Percentiles rank a stretch among this genome's conserved stretches.
phyloP scores from a whole-genome alignment of 1,284 basidiomycete genomes.

The Moesziomyces aphidis region DNA sequence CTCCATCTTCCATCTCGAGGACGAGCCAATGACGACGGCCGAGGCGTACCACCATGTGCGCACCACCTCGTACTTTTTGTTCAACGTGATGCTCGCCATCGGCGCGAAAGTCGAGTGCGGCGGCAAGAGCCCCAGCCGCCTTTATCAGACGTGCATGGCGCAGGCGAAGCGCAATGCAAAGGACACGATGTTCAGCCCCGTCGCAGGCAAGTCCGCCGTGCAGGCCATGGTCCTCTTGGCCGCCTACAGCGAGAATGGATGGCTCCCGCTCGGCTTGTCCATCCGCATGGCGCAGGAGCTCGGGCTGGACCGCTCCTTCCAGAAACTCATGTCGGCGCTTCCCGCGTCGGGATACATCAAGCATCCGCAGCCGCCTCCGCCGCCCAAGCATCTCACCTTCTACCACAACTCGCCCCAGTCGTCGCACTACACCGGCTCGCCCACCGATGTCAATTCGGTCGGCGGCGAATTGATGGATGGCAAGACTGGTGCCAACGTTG shows the following conservation, averaged over 20 bases:
- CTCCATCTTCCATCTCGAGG: constrained; percentile 92
- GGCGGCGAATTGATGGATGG: constrained; percentile 25
- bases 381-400: constrained; percentile 37
- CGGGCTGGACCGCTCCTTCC: constrained; percentile 86
- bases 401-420: constrained; percentile 71
- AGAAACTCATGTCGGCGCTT: constrained; percentile 75
- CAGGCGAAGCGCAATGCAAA: constrained; percentile 94
- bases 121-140: constrained; percentile 81
- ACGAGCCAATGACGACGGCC: constrained; percentile 89
- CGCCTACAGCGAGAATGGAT: constrained; percentile 92
- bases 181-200: constrained; percentile 88
- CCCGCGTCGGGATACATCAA: constrained; percentile 25
- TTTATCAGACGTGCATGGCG: constrained; percentile 89
- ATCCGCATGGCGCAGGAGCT: constrained; percentile 94
- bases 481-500: constrained; percentile 15
- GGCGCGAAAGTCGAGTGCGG: constrained; percentile 90
- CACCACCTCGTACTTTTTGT: constrained; percentile 91
- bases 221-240: constrained; percentile 92
- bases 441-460: constrained; percentile 31
- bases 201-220: constrained; percentile 91
- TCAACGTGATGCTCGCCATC: constrained; percentile 88
- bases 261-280: constrained; percentile 90
- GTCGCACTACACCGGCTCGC: constrained; percentile 72
- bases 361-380: constrained; percentile 25
- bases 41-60: constrained; percentile 73